Conservation (phyloP, 139 green algal genomes). For the Yamagishiella unicocca region DNA sequence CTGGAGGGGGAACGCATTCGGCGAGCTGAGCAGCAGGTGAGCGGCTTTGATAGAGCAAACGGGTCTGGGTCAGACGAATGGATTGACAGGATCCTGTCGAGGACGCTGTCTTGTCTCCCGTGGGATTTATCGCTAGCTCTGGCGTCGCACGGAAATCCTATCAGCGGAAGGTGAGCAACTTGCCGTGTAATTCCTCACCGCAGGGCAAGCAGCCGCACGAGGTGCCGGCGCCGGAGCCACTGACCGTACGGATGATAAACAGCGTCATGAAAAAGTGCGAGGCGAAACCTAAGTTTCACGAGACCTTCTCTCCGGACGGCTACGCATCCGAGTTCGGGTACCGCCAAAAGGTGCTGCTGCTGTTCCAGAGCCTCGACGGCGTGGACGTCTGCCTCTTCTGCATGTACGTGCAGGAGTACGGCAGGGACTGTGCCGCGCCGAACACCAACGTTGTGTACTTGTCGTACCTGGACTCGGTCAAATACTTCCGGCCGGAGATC, state of each 20-base stretch:
- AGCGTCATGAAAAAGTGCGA: conserved; percentile 93
- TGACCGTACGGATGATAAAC: conserved; percentile 97
- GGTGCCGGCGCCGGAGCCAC: conserved; percentile 71
- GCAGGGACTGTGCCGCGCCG: conserved; percentile 82
- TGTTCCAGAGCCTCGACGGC: conserved; percentile 95
- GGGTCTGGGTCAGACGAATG: background rate
- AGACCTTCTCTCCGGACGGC: conserved; percentile 79
- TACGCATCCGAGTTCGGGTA: conserved; percentile 89
- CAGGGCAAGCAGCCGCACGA: conserved; percentile 65
- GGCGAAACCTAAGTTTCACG: conserved; percentile 84
- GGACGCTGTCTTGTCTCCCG: too few relatives aligned
- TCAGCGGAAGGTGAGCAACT: too few relatives aligned
- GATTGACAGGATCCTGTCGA: too few relatives aligned
- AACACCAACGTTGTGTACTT: conserved; percentile 96
- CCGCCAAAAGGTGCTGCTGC: conserved; percentile 93
- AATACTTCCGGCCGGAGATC: conserved; percentile 97
- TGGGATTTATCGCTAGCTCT: too few relatives aligned
- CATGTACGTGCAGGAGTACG: conserved; percentile 98
- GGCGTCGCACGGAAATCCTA: too few relatives aligned
- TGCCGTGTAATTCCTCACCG: too few relatives aligned
- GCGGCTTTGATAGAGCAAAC: background rate
- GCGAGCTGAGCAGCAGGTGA: conserved; percentile 59
- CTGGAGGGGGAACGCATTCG: conserved; percentile 65
- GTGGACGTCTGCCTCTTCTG: conserved; percentile 96
- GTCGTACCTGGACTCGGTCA: conserved; percentile 97